Evolutionary conservation across 192 early-diverging fungal species (phyloP), one percentile per base, ranked within the genome.

Genomic region (Phycomyces blakesleeanus): DNA sequence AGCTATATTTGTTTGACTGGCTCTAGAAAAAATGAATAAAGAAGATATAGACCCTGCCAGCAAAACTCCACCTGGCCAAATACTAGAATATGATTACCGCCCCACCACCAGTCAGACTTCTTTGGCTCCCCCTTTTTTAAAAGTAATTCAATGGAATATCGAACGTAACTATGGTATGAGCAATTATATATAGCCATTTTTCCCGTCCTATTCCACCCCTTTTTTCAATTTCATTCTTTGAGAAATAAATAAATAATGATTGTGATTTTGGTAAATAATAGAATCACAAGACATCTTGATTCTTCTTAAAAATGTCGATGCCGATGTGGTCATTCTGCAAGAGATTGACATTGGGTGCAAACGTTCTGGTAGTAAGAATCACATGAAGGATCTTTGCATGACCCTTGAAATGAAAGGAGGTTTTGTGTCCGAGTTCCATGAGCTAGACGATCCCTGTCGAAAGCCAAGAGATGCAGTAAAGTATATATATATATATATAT

Each of bases 101-200:
- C 38, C 50, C 18, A 26, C 10, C 3, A n/a, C n/a, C n/a, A n/a
- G n/a, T n/a, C 21, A 40, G 27, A 15, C 37, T 5, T n/a, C 24
- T 10, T n/a, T 25, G 24, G 38, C 39, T 6, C 47, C 18, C 27
- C 53, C 64, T 59, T 77, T 82, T 4, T 69, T 90, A 26, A 83
- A 85, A 22, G 81, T 85, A 21, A 60, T 92, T 15, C 89, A 92
- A 61, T 92, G 90, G 90, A 92, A 92, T 64, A 87, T 92, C 52
- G 90, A 92, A 65, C 84, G 90, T 50, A 89, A 89, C 56, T 90
- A 90, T 81, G 73, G 82, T 70, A 66, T 7, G 44, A n/a, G n/a
- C n/a, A n/a, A n/a, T n/a, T n/a, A n/a, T n/a, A n/a, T n/a, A n/a
- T n/a, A n/a, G n/a, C n/a, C n/a, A n/a, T n/a, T n/a, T n/a, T n/a